Conservation (phyloP, 306 rosid genomes). For the Cucumis hystrix region DNA sequence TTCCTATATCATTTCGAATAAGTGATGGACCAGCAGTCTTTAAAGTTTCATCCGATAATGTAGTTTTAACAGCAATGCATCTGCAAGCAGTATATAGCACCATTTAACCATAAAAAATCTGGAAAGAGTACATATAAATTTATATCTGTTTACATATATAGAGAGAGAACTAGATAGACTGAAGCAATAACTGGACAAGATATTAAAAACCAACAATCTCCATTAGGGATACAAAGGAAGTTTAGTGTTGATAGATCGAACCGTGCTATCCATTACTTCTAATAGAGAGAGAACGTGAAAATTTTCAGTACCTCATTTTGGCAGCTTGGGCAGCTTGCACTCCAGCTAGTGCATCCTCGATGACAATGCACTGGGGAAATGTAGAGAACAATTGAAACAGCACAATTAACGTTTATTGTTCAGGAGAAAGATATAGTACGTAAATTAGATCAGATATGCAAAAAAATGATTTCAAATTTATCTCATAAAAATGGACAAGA, state of each 20-base stretch:
- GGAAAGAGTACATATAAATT: neutral
- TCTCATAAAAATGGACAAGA: neutral
- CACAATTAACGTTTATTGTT: conserved; percentile 6
- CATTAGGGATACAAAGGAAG: neutral
- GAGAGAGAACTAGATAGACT: neutral
- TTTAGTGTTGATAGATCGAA: neutral
- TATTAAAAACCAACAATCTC: neutral
- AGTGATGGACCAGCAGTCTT: conserved; percentile 56
- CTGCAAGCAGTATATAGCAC: conserved; percentile 28
- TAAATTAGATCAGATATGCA: neutral
- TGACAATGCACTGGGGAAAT: conserved; percentile 66
- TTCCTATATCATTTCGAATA: conserved; percentile 76
- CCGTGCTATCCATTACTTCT: neutral
- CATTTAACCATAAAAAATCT: conserved; percentile 1
- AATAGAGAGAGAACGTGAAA: neutral
- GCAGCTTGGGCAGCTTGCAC: conserved; percentile 97
- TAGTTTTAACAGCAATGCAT: conserved; percentile 85
- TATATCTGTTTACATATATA: neutral
- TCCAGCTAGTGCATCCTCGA: conserved; percentile 95
- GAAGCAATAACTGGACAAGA: neutral
- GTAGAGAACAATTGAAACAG: conserved; percentile 4
- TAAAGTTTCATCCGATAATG: conserved; percentile 62
- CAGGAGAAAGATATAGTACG: neutral
- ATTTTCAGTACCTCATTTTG: conserved; percentile 56
- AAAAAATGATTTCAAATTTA: neutral